Percentiles rank a stretch among this genome's conserved stretches.
These are phyloP conservation scores for Ogataea glucozyma DNA, from an alignment of 805 yeast species.

Conservation along the genomic window DNA sequence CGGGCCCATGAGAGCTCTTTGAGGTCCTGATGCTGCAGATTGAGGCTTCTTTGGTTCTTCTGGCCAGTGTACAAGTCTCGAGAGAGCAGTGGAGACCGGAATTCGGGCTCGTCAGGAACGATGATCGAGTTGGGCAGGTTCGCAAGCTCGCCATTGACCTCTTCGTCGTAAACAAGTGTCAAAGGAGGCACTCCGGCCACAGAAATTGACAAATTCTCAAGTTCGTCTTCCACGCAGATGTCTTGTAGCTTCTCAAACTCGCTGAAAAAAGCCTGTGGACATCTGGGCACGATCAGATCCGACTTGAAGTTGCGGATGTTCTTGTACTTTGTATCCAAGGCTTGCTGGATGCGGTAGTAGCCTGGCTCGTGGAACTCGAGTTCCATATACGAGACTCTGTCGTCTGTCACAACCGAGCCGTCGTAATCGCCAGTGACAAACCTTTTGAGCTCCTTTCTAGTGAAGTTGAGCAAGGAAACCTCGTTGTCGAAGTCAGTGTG, in stretches of 20 bases:
- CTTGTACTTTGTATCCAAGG: slow-evolving; percentile 58
- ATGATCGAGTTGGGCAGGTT: slow-evolving; percentile 31
- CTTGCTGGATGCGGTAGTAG: slow-evolving; percentile 66
- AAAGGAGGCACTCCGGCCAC: slow-evolving; percentile 81
- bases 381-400: slow-evolving; percentile 56
- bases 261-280: slow-evolving; percentile 72
- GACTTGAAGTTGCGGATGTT: slow-evolving; percentile 60
- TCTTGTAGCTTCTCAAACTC: slow-evolving; percentile 36
- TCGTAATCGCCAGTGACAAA: slow-evolving; percentile 28
- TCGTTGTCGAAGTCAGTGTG: slow-evolving; percentile 57
- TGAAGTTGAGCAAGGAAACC: slow-evolving; percentile 50
- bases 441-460: slow-evolving; percentile 55
- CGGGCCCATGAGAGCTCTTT: slow-evolving; percentile 41
- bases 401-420: slow-evolving; percentile 30
- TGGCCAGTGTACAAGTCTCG: slow-evolving; percentile 31
- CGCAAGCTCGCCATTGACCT: slow-evolving; percentile 37
- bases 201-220: slow-evolving; percentile 45
- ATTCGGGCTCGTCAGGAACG: slow-evolving; percentile 46
- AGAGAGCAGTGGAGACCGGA: slow-evolving; percentile 50
- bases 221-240: slow-evolving; percentile 66
- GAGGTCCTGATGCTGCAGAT: slow-evolving; percentile 37
- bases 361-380: slow-evolving; percentile 74
- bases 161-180: slow-evolving; percentile 53
- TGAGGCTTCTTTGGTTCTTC: slow-evolving; percentile 19
- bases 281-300: slow-evolving; percentile 65